phyloP scores from a whole-genome alignment of 2,329 filamentous ascomycete species.

The Venturia effusa region DNA sequence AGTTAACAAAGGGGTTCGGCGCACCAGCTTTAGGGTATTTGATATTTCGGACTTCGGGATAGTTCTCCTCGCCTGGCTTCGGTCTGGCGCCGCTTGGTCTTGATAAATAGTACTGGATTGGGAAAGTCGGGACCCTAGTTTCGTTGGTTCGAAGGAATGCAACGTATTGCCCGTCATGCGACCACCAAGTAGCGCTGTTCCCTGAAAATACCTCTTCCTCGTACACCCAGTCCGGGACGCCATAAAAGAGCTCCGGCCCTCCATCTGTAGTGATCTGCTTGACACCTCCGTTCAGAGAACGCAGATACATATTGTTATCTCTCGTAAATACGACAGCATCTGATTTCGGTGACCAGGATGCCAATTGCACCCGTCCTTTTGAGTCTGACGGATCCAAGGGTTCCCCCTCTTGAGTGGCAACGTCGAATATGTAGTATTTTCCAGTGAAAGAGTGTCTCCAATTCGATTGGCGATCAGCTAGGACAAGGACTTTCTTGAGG shows the following conservation, averaged over 20 bases:
- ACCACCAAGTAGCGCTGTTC: conserved; percentile 91
- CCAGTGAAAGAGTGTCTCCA: conserved; percentile 88
- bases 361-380: conserved; percentile 63
- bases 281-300: conserved; percentile 52
- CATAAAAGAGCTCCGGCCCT: conserved; percentile 82
- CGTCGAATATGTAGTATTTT: conserved; percentile 85
- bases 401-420: conserved; percentile 64
- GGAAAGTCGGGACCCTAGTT: conserved; percentile 79
- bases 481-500: conserved; percentile 76
- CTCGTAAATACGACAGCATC: conserved; percentile 82
- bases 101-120: conserved; percentile 85
- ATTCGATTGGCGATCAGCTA: conserved; percentile 59
- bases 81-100: conserved; percentile 67
- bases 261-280: conserved; percentile 77
- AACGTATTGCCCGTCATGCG: conserved; percentile 74
- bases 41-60: conserved; percentile 82
- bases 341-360: conserved; percentile 79
- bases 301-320: conserved; percentile 81
- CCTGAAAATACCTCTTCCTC: conserved; percentile 74
- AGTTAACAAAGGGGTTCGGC: conserved; percentile 79
- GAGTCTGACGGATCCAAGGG: conserved; percentile 63
- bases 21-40: conserved; percentile 96
- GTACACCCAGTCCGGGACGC: conserved; percentile 95
- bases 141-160: conserved; percentile 93
- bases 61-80: conserved; percentile 64